These are phyloP conservation scores for Coniochaeta pulveracea DNA, from an alignment of 2,329 filamentous ascomycete genomes.

Conservation along the genomic window DNA sequence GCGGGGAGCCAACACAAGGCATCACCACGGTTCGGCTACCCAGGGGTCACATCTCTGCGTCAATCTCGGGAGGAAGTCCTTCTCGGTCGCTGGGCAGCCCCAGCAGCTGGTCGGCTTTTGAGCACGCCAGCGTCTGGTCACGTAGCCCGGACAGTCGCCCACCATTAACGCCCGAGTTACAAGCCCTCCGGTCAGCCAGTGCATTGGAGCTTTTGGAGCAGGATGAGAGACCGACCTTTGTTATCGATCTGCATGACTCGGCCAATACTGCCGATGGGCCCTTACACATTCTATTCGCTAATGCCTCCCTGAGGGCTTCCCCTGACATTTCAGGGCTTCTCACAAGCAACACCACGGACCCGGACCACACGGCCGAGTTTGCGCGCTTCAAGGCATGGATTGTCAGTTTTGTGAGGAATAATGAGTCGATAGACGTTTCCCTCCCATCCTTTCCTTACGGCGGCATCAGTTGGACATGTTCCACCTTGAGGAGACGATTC, in stretches of 20 bases:
- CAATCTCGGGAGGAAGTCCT: conserved; percentile 22
- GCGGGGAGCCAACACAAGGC: conserved; percentile 29
- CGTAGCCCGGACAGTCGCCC: conserved; percentile 39
- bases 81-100: conserved; percentile 35
- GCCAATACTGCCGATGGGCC: conserved; percentile 40
- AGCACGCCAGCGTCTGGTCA: conserved; percentile 33
- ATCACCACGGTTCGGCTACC: conserved; percentile 46
- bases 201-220: conserved; percentile 64
- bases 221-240: conserved; percentile 65
- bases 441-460: conserved; percentile 48
- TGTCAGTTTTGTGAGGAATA: conserved; percentile 40
- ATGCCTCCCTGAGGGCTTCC: conserved; percentile 51
- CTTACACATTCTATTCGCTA: conserved; percentile 56
- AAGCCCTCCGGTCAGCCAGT: conserved; percentile 52
- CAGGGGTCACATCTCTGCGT: conserved; percentile 39
- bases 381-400: conserved; percentile 60
- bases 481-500: conserved; percentile 56
- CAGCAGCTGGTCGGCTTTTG: conserved; percentile 41
- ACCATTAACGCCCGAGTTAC: conserved; percentile 34
- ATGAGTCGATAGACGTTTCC: conserved; percentile 39
- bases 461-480: conserved; percentile 58
- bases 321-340: conserved; percentile 45
- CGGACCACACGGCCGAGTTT: conserved; percentile 35
- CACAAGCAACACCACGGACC: conserved; percentile 32
- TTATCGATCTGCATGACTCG: conserved; percentile 55